Evolutionary conservation across 768 basidiomycete species (phyloP), one percentile per base, ranked within the genome.

Genomic region (Auriscalpium vulgare): DNA sequence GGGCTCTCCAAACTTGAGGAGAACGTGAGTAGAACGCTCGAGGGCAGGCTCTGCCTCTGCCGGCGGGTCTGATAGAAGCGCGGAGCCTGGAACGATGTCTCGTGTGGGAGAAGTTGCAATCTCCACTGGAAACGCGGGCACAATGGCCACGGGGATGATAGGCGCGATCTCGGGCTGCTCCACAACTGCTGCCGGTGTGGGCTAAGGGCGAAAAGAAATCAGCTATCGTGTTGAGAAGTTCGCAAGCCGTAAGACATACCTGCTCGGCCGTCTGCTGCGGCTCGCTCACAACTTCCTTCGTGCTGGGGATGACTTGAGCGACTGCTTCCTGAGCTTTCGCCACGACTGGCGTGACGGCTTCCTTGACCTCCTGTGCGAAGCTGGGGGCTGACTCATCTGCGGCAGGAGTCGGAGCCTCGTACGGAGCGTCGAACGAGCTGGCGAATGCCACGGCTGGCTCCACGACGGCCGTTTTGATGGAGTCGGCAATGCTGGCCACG

Each of bases 21-120:
- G 57, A 5, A 53, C 34, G 43, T 61, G 57, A n/a, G 59, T 61
- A 9, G 57, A 53, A 35, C n/a, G 44, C 45, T 61, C 51, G 8
- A 48, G 19, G 16, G 37, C 57, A 29, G 5, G 29, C 34, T 23
- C 40, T 34, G n/a, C 19, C 37, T 9, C 35, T 23, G 56, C 34
- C 10, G 53, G 35, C 37, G 38, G 50, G 47, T 38, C 14, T 4
- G 44, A 35, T 7, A 37, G 10, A 29, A 47, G n/a, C 10, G 56
- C 19, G 14, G 53, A 16, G 17, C 23, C 45, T 10, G 53, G 10
- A 17, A 47, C 53, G 9, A 54, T 21, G 29, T 36, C 35, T 23
- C 14, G n/a, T 17, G 23, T 14, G n/a, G 46, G 34, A 34, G 10
- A n/a, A 4, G n/a, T 0, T 2, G n/a, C 3, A 7, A 3, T 13